These are phyloP conservation scores for Ilyonectria robusta DNA, from an alignment of 2,329 filamentous ascomycete genomes.

Conservation along the genomic window DNA sequence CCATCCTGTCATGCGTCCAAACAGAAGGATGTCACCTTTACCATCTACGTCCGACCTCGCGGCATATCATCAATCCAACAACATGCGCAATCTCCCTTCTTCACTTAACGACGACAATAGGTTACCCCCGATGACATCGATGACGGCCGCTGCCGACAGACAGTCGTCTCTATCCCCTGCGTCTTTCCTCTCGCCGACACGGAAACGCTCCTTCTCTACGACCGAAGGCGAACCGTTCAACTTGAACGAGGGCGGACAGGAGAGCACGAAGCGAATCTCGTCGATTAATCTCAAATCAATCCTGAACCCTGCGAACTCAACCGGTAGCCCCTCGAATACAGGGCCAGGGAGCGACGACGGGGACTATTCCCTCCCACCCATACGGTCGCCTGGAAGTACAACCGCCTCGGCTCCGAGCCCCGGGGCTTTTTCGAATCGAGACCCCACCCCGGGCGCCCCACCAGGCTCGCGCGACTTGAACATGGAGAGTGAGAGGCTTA, in stretches of 20 bases:
- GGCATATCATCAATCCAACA: constrained; percentile 65
- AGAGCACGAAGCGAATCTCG: constrained; percentile 74
- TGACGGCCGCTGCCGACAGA: constrained; percentile 61
- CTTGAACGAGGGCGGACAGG: constrained; percentile 57
- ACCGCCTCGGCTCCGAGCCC: constrained; percentile 59
- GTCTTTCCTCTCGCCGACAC: constrained; percentile 70
- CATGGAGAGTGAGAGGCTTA: constrained; percentile 65
- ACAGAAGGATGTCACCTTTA: constrained; percentile 60
- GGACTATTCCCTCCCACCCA: constrained; percentile 58
- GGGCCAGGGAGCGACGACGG: constrained; percentile 53
- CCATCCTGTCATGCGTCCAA: constrained; percentile 60
- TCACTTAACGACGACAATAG: constrained; percentile 70
- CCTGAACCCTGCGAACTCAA: constrained; percentile 69
- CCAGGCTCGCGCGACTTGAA: constrained; percentile 45
- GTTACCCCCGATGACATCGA: constrained; percentile 68
- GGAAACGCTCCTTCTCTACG: constrained; percentile 78
- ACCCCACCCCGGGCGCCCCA: constrained; percentile 44
- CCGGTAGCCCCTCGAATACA: constrained; percentile 40
- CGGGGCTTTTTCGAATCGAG: constrained; percentile 54
- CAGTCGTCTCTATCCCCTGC: constrained; percentile 73
- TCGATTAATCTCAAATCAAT: constrained; percentile 86
- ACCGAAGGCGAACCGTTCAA: constrained; percentile 65
- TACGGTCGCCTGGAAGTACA: constrained; percentile 60
- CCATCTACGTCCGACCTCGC: constrained; percentile 61
- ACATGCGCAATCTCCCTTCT: constrained; percentile 54